A percentile compares a stretch with the other conserved stretches of the same genome.
These are phyloP conservation scores for Mycena vulgaris DNA, from an alignment of 768 basidiomycete genomes.

Conservation along the genomic window DNA sequence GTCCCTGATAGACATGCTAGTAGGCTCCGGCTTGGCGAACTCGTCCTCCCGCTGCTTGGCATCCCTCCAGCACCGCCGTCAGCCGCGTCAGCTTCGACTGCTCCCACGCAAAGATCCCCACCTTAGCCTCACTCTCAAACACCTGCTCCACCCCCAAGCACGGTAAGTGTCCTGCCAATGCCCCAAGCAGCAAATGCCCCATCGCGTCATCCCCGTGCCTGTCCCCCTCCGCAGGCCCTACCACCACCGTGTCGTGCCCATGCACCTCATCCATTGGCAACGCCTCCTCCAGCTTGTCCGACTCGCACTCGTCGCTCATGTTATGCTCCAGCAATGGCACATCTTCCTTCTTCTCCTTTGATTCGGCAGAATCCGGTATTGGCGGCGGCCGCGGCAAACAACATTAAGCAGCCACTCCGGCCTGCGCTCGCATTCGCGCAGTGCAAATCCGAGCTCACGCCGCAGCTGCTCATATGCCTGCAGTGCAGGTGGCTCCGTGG, in stretches of 20 bases:
- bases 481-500: conserved; percentile 65
- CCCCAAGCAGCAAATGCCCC: conserved; percentile 65
- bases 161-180: conserved; percentile 70
- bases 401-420: conserved; percentile 74
- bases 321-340: conserved; percentile 71
- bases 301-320: conserved; percentile 54
- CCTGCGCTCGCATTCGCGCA: conserved; percentile 88
- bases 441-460: conserved; percentile 81
- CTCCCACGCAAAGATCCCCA: conserved; percentile 64
- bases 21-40: too few relatives aligned
- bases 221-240: conserved; percentile 32
- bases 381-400: conserved; percentile 58
- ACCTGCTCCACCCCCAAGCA: conserved; percentile 84
- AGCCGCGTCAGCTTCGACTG: conserved; percentile 76
- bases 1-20: too few relatives aligned
- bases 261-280: conserved; percentile 52
- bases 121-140: conserved; percentile 79
- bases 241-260: conserved; percentile 38
- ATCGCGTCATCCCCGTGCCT: conserved; percentile 67
- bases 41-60: conserved; percentile 67
- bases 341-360: conserved; percentile 61
- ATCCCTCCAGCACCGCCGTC: conserved; percentile 90
- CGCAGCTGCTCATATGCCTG: conserved; percentile 83
- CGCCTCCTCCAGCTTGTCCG: conserved; percentile 64
- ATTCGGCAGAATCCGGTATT: conserved; percentile 53